Evolutionary conservation across 345 rosid species (phyloP).

Genomic region (Ricinus communis): DNA sequence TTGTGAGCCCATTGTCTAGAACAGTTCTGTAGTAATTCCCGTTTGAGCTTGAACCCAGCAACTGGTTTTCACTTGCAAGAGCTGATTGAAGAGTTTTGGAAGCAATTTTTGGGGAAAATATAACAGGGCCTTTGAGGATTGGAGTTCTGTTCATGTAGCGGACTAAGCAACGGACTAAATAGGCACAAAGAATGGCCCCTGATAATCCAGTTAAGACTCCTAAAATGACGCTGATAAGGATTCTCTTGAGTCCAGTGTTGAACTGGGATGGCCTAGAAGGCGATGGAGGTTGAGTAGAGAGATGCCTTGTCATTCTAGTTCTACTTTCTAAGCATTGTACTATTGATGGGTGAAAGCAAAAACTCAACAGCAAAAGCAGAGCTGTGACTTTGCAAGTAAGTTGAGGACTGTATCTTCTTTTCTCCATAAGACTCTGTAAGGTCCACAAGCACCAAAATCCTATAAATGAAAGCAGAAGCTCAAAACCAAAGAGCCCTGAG

Average conservation of each 20-base stretch:
- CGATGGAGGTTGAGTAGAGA: slow-evolving; percentile 41
- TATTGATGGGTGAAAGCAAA: slow-evolving; percentile 32
- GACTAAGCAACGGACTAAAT: slow-evolving; percentile 48
- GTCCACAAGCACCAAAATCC: slow-evolving; percentile 23
- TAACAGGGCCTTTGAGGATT: slow-evolving; percentile 87
- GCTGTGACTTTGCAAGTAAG: slow-evolving; percentile 16
- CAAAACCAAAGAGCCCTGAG: neutral
- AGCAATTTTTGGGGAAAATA: slow-evolving; percentile 74
- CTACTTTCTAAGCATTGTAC: slow-evolving; percentile 55
- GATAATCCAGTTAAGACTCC: slow-evolving; percentile 64
- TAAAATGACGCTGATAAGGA: slow-evolving; percentile 50
- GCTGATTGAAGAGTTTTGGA: slow-evolving; percentile 72
- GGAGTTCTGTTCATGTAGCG: slow-evolving; percentile 74
- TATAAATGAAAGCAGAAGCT: slow-evolving; percentile 21
- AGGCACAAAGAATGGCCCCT: slow-evolving; percentile 57
- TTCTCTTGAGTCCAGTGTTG: slow-evolving; percentile 48
- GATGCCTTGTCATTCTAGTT: slow-evolving; percentile 30
- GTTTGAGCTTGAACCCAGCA: slow-evolving; percentile 73
- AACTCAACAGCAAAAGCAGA: slow-evolving; percentile 34
- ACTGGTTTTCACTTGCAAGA: slow-evolving; percentile 56
- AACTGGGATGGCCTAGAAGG: slow-evolving; percentile 41
- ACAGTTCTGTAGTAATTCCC: slow-evolving; percentile 72
- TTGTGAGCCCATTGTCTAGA: slow-evolving; percentile 71
- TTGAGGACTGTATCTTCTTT: slow-evolving; percentile 34
- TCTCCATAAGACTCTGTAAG: slow-evolving; percentile 52